Conservation (phyloP, 2,329 filamentous ascomycete genomes). For the Cladosporium sp. region DNA sequence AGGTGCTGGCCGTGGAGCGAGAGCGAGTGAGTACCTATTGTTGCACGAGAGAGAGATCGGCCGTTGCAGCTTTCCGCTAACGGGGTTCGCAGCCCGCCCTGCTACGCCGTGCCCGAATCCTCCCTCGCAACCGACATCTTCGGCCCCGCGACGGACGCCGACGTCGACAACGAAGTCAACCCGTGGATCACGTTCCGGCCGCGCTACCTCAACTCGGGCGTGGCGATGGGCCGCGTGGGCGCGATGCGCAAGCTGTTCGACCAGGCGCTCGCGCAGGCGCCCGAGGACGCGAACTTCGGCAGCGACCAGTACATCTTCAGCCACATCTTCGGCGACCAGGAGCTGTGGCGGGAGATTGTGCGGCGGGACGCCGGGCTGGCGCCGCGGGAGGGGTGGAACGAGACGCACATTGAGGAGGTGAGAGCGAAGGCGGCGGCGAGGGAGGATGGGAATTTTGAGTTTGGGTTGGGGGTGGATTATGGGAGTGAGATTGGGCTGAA, state of each 20-base stretch:
- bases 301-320: slow-evolving; percentile 32
- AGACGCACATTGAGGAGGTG: slow-evolving; percentile 18
- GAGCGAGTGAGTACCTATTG: slow-evolving; percentile 31
- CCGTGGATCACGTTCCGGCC: slow-evolving; percentile 37
- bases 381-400: not conserved
- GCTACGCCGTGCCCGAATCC: slow-evolving; percentile 48
- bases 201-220: slow-evolving; percentile 32
- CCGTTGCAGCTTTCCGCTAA: not conserved
- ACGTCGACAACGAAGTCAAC: slow-evolving; percentile 34
- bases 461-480: slow-evolving; percentile 27
- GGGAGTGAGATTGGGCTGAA: slow-evolving; percentile 21
- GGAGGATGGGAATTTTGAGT: slow-evolving; percentile 35
- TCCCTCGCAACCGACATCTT: slow-evolving; percentile 45
- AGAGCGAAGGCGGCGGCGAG: slow-evolving; percentile 29
- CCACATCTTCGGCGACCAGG: slow-evolving; percentile 28
- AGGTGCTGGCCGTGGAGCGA: slow-evolving; percentile 40
- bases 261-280: slow-evolving; percentile 28
- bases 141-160: slow-evolving; percentile 42
- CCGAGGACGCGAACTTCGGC: slow-evolving; percentile 23
- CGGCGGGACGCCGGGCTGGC: slow-evolving; percentile 32
- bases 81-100: slow-evolving; percentile 33
- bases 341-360: slow-evolving; percentile 25
- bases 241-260: slow-evolving; percentile 24
- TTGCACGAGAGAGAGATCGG: not conserved
- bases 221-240: slow-evolving; percentile 20